Evolutionary conservation across 345 rosid species (phyloP).

Genomic region (Lepidium didymum): DNA sequence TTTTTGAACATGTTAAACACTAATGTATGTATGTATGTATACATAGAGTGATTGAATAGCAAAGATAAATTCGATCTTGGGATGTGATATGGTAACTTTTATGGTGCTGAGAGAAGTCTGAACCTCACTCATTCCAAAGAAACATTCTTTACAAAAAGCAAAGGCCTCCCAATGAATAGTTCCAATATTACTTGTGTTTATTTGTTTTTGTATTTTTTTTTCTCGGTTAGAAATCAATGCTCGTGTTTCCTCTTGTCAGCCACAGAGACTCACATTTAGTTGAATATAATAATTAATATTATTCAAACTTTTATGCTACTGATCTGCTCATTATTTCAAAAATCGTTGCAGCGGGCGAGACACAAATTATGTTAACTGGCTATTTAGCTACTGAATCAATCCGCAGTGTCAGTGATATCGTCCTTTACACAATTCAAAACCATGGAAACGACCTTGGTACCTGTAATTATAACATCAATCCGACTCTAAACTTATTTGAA

Average conservation of each 20-base stretch:
- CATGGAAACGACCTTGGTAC: neutral
- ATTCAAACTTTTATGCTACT: neutral
- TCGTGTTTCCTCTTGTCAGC: conserved; percentile 18
- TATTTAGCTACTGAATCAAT: neutral
- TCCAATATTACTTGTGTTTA: neutral
- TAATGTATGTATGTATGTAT: neutral
- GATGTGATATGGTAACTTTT: conserved; percentile 31
- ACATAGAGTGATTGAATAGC: conserved; percentile 11
- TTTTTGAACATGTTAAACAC: too few relatives aligned
- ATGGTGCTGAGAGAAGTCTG: conserved; percentile 28
- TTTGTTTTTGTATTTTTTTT: neutral
- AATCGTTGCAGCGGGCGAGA: neutral
- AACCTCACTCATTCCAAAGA: conserved; percentile 29
- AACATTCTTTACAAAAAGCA: conserved; percentile 33
- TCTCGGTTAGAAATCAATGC: neutral
- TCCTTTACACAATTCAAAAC: neutral
- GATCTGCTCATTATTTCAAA: neutral
- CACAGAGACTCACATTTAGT: conserved; percentile 7
- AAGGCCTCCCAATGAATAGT: conserved; percentile 20
- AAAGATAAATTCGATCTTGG: conserved; percentile 31
- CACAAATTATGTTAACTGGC: neutral
- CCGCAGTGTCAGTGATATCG: neutral
- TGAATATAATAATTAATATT: conserved; percentile 2
- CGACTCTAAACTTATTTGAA: neutral
- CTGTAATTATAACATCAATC: neutral